Conservation (phyloP, 2,329 filamentous ascomycete species). For the Dactylonectria macrodidyma region DNA sequence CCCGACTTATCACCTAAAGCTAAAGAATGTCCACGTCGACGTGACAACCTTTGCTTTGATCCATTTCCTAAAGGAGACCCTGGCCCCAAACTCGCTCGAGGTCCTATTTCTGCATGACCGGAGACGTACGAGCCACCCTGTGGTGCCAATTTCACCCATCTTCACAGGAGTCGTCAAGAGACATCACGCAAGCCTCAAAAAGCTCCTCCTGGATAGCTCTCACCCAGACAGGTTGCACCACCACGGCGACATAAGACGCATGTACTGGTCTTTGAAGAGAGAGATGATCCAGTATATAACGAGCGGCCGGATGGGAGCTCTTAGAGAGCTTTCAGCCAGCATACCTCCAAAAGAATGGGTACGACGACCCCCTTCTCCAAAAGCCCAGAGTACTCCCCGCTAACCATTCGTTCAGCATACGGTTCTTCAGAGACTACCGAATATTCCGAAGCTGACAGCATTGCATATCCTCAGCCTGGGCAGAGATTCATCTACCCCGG, state of each 20-base stretch:
- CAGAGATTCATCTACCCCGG: slow-evolving; percentile 13
- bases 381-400: neutral
- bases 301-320: slow-evolving; percentile 31
- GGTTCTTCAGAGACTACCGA: slow-evolving; percentile 32
- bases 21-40: slow-evolving; percentile 35
- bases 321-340: slow-evolving; percentile 32
- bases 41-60: slow-evolving; percentile 30
- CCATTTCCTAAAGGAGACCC: slow-evolving; percentile 31
- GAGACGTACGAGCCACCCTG: slow-evolving; percentile 20
- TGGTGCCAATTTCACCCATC: slow-evolving; percentile 27
- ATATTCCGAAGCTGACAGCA: slow-evolving; percentile 29
- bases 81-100: slow-evolving; percentile 33
- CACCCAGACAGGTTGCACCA: slow-evolving; percentile 23
- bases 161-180: slow-evolving; percentile 31
- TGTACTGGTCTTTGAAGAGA: slow-evolving; percentile 28
- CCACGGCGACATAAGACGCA: slow-evolving; percentile 19
- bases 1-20: slow-evolving; percentile 25
- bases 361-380: slow-evolving; percentile 4
- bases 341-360: slow-evolving; percentile 29
- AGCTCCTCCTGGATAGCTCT: slow-evolving; percentile 33
- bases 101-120: slow-evolving; percentile 33
- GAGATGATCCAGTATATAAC: slow-evolving; percentile 34
- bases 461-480: slow-evolving; percentile 30
- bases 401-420: slow-evolving; percentile 28
- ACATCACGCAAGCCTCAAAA: slow-evolving; percentile 34